These are phyloP conservation scores for Capsella rubella DNA, from an alignment of 441 rosid genomes.

Conservation along the genomic window DNA sequence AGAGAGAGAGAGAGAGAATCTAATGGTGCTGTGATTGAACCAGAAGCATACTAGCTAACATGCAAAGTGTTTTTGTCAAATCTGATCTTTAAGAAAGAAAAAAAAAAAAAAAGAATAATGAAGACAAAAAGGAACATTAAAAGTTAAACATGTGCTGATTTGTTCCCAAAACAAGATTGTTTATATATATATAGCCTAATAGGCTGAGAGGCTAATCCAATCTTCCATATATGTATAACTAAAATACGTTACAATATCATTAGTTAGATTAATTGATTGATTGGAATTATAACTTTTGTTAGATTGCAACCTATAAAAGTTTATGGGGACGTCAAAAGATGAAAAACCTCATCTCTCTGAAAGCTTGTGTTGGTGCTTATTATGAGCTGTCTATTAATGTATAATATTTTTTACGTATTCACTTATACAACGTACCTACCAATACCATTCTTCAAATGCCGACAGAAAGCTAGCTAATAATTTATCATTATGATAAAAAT, in stretches of 20 bases:
- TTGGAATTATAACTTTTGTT: not conserved
- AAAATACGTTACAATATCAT: not conserved
- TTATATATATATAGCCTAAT: not conserved
- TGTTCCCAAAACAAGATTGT: slow-evolving; percentile 20
- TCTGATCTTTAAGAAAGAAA: not conserved
- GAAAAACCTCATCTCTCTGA: not conserved
- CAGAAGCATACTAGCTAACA: slow-evolving; percentile 31
- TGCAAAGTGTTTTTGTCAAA: slow-evolving; percentile 31
- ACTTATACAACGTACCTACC: slow-evolving; percentile 38
- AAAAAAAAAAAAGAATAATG: not conserved
- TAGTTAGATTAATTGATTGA: not conserved
- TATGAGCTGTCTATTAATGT: slow-evolving; percentile 41
- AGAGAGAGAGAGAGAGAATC: slow-evolving; percentile 36
- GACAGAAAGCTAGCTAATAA: slow-evolving; percentile 34
- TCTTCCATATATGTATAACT: not conserved
- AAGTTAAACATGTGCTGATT: slow-evolving; percentile 20
- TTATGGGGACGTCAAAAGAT: not conserved
- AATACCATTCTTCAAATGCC: slow-evolving; percentile 37
- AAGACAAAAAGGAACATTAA: slow-evolving; percentile 28
- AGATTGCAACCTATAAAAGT: not conserved
- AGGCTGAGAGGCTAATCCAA: not conserved
- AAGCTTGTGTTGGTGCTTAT: slow-evolving; percentile 28
- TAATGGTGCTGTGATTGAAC: slow-evolving; percentile 38
- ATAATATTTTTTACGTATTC: slow-evolving; percentile 11
- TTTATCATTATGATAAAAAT: slow-evolving; percentile 25